Evolutionary conservation across 1,284 basidiomycete genomes (phyloP).

Genomic region (Puccinia hordei): DNA sequence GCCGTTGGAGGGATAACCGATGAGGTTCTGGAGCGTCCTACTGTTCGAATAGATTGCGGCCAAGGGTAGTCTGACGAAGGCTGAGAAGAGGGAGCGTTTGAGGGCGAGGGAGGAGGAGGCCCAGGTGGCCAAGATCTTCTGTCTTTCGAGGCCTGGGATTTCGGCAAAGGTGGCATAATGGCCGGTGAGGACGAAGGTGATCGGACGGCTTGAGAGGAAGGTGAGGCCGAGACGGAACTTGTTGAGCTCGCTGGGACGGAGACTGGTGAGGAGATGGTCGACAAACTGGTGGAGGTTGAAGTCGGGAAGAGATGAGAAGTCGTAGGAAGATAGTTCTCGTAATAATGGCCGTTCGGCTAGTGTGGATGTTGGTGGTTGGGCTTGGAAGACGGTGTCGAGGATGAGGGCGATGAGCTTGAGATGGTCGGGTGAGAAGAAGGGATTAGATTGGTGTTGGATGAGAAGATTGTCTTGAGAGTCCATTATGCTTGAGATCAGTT

Average conservation of each 20-base stretch:
- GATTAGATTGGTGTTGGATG: too few relatives aligned
- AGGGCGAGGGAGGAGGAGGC: slow-evolving; percentile 14
- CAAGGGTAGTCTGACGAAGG: slow-evolving; percentile 23
- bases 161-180: slow-evolving; percentile 4
- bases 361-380: neutral
- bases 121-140: slow-evolving; percentile 1
- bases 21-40: neutral
- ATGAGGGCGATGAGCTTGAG: slow-evolving; percentile 6
- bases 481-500: too few relatives aligned
- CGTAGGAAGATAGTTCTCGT: neutral
- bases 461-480: too few relatives aligned
- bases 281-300: neutral
- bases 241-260: neutral
- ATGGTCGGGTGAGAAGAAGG: slow-evolving; percentile 13
- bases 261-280: neutral
- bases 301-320: slow-evolving; percentile 21
- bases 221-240: neutral
- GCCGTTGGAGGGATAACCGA: slow-evolving; percentile 30
- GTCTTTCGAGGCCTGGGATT: neutral
- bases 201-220: slow-evolving; percentile 5
- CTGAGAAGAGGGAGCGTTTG: slow-evolving; percentile 20
- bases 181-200: slow-evolving; percentile 15
- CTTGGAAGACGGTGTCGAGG: slow-evolving; percentile 31
- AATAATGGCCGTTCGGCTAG: too few relatives aligned
- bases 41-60: neutral